Base-by-base conservation (phyloP, 2,329 filamentous ascomycete species). In the Arachnopeziza araneosa region DNA sequence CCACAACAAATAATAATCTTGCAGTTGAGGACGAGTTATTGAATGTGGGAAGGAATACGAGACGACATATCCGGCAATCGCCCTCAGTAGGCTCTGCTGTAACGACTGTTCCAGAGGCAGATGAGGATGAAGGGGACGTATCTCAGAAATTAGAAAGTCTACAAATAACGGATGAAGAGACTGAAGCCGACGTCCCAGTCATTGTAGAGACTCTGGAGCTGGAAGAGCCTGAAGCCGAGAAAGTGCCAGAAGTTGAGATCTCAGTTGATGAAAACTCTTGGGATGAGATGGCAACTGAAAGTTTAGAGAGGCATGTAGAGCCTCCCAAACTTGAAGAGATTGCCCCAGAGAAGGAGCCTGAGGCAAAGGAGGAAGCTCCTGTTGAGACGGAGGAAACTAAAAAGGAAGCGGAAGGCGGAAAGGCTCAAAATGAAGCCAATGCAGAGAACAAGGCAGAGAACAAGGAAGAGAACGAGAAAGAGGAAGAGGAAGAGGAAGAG, bases 11-110 rank as follows among this genome's bases (percentile, higher is more conserved):
- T 64, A 55, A 63, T 57, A 51, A 66, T 64, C 55, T 70, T 50
- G 71, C 74, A 61, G 75, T 78, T 56, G 78, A 81, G 55, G 76
- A 84, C 65, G 74, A 82, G 75, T 66, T 78, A 76, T 72, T 84
- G 74, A 69, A 83, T 72, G 64, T 83, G 73, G 66, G 84, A 57
- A 79, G 80, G 66, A 86, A 88, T 57, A 93, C 91, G 6, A 86
- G 93, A 71, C 83, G 91, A 64, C 91, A 96, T 73, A 87, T 85
- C 66, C 81, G 91, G 68, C 89, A 90, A 72, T 93, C 87, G 64
- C 89, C 90, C 24, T 93, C 90, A 17, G 88, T 89, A 17, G 88
- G 90, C 54, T 91, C 87, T 57, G 83, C 87, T 4, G 89, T 96
- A 22, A 86, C 87, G 1, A 95, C 91, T 0, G 91, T 96, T 17